Base-by-base conservation (phyloP, 2,329 filamentous ascomycete genomes). In the Botrytis squamosa region DNA sequence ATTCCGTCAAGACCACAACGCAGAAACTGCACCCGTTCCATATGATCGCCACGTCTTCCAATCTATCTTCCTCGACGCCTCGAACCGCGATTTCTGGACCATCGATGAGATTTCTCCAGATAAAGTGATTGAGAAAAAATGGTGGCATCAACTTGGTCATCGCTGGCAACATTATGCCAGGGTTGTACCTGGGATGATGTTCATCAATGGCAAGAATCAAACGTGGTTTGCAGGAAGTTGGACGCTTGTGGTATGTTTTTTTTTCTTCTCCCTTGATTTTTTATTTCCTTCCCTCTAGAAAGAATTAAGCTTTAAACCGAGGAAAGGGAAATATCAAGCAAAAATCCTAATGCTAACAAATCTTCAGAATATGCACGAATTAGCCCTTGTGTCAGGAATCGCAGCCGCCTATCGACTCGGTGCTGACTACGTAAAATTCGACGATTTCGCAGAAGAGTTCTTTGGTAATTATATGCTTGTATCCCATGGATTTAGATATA, bases 121-220 rank as follows among this genome's bases (percentile, higher is more conserved):
- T 68, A 90, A 91, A 77, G 85, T 91, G 63, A 91, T 92, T 69
- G 83, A 87, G 66, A 86, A 85, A 75, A 88, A 91, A 75, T 91
- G 89, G 89, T 91, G 90, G 89, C 89, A 91, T 79, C 89, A 73
- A 20, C 60, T 73, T 4, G 89, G 89, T 73, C 89, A 91, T 77
- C 84, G 85, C 5, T 91, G 86, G 86, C 88, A 88, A 49, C 89
- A 91, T 77, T 91, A 91, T 78, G 79, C 87, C 1, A 85, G 88
- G 49, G 89, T 91, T 1, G 90, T 94, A 1, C 91, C 91, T 74
- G 89, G 89, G 76, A 88, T 94, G 86, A 91, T 91, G 90, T 87
- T 91, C 38, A 85, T 94, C 4, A 90, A 94, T 76, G 90, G 90
- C 0, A 87, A 85, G 75, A 88, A 88, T 40, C 84, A 85, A 67